phyloP scores from a whole-genome alignment of 179 eudicot species.

The Vitellaria paradoxa region DNA sequence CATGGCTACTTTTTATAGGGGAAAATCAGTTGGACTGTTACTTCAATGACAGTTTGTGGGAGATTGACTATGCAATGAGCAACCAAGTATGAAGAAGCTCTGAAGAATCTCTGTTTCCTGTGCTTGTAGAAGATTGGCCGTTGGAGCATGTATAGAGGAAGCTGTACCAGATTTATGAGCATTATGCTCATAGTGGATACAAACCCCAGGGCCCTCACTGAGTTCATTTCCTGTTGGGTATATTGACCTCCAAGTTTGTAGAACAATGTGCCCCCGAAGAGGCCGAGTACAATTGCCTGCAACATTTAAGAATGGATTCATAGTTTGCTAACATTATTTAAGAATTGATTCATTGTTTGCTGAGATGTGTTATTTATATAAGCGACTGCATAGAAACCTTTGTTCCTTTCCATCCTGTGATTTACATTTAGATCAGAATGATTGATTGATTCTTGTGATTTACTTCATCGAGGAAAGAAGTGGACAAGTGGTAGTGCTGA shows the following conservation, averaged over 20 bases:
- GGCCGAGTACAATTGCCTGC: conserved; percentile 15
- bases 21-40: not conserved
- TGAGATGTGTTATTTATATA: not conserved
- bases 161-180: conserved; percentile 17
- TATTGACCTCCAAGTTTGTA: conserved; percentile 16
- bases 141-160: conserved; percentile 16
- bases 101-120: conserved; percentile 16
- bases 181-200: conserved; percentile 18
- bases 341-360: not conserved
- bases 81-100: conserved; percentile 15
- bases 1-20: conserved; percentile 7
- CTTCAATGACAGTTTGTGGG: conserved; percentile 14
- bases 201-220: conserved; percentile 16
- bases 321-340: no score
- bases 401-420: not conserved
- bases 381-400: not conserved
- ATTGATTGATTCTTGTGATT: not conserved
- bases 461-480: conserved; percentile 3
- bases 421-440: not conserved
- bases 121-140: conserved; percentile 17
- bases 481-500: not conserved
- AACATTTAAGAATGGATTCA: not conserved
- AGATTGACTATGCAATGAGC: conserved; percentile 14
- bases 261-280: conserved; percentile 14
- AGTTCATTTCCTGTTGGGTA: conserved; percentile 9